phyloP scores from a whole-genome alignment of 2,329 filamentous ascomycete species.

The Aspergillus fijiensis region DNA sequence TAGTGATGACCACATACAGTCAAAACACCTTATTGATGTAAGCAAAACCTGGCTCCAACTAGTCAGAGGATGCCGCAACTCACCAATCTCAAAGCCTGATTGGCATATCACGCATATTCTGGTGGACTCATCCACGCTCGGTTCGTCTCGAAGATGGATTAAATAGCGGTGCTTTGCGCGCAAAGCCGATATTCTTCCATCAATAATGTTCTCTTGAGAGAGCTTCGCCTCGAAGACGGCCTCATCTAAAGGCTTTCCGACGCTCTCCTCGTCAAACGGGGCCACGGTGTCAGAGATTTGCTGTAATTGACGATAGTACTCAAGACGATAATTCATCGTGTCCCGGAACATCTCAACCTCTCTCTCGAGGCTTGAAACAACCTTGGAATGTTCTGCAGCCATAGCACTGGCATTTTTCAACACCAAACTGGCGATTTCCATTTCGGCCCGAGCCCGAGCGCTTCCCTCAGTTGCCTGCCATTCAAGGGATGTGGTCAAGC shows the following conservation, averaged over 20 bases:
- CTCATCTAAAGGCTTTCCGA: conserved; percentile 57
- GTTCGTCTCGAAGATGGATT: conserved; percentile 60
- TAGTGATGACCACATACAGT: conserved; percentile 91
- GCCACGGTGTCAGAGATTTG: conserved; percentile 84
- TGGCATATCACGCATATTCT: conserved; percentile 86
- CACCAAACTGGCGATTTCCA: conserved; percentile 63
- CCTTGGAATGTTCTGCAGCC: conserved; percentile 53
- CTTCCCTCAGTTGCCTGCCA: conserved; percentile 57
- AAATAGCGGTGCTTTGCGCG: conserved; percentile 77
- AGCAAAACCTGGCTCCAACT: too few species aligned
- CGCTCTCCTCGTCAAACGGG: conserved; percentile 64
- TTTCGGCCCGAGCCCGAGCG: conserved; percentile 61
- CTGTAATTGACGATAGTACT: conserved; percentile 89
- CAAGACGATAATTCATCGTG: conserved; percentile 80
- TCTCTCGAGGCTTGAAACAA: conserved; percentile 50
- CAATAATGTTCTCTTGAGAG: conserved; percentile 53
- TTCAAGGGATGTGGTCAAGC: conserved; percentile 59
- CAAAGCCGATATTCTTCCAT: conserved; percentile 59
- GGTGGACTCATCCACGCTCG: conserved; percentile 59
- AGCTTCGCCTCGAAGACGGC: conserved; percentile 45
- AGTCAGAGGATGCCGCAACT: conserved; percentile 34
- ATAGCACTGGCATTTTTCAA: conserved; percentile 60
- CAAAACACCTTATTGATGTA: conserved; percentile 35
- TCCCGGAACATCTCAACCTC: conserved; percentile 75
- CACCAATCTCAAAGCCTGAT: conserved; percentile 70